phyloP scores from a whole-genome alignment of 306 rosid species.

The Arachis stenosperma region DNA sequence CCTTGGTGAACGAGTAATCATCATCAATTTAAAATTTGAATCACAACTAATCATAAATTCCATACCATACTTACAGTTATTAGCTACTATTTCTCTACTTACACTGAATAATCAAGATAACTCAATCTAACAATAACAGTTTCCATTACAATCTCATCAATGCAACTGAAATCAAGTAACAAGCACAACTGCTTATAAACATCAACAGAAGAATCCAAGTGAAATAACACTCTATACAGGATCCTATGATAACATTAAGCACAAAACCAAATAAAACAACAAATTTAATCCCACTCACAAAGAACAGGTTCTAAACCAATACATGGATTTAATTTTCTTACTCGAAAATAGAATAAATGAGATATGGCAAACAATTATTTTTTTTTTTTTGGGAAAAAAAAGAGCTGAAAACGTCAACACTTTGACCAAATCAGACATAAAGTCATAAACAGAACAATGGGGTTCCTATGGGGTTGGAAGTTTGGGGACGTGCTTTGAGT shows the following conservation, averaged over 20 bases:
- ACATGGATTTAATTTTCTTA: background rate
- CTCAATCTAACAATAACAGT: conserved; percentile 15
- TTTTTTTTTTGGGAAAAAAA: background rate
- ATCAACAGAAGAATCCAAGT: conserved; percentile 21
- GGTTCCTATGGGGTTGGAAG: conserved; percentile 51
- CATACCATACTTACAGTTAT: background rate
- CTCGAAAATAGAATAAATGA: background rate
- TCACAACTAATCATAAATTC: background rate
- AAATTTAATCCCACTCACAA: conserved; percentile 1
- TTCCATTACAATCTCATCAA: conserved; percentile 16
- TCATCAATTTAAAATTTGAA: background rate
- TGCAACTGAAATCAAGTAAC: conserved; percentile 19
- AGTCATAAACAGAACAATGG: background rate
- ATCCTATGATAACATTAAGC: conserved; percentile 24
- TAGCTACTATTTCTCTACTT: background rate
- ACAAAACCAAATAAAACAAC: conserved; percentile 6
- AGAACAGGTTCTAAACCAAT: conserved; percentile 26
- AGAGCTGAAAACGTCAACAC: conserved; percentile 35
- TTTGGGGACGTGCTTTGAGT: conserved; percentile 17
- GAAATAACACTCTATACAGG: background rate
- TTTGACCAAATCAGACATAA: background rate
- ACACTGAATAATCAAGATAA: background rate
- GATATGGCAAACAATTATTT: background rate
- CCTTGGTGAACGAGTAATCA: conserved; percentile 12
- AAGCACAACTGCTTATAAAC: conserved; percentile 10